Base-by-base conservation (phyloP, 1,284 basidiomycete genomes). In the Leccinum griseonigrum region DNA sequence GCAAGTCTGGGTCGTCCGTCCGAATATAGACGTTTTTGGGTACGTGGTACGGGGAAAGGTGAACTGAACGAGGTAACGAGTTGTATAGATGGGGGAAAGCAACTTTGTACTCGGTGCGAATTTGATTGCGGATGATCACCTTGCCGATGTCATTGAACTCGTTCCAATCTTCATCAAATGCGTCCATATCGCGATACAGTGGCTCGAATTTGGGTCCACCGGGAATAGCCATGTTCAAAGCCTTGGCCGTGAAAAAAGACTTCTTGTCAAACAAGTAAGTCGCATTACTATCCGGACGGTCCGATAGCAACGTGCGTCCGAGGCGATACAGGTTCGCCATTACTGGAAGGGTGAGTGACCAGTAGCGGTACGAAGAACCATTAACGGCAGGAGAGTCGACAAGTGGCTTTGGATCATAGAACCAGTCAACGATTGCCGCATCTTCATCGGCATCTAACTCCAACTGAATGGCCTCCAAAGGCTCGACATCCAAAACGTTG, bases 71-170 rank as follows among this genome's bases (percentile, higher is more conserved):
- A 59, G 97, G 97, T 9, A 98, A 86, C 56, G 96, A 98, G 78
- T 99, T 99, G 82, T 99, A 99, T 2, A 99, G 84, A 73, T 99
- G 97, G 28, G 97, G 97, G 83, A 98, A 99, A 0, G 97, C 97
- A 60, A 99, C 96, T 75, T 97, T 97, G 84, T 99, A 99, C 79
- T 99, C 97, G 3, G 97, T 99, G 57, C 97, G 87, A 66, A 99
- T 97, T 75, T 97, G 95, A 74, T 98, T 96, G 34, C 97, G 95
- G 67, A 99, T 99, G 76, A 99, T 98, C 73, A 99, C 93, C 78
- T 99, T 99, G 81, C 98, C 97, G 77, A 99, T 98, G 75, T 99
- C 97, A 75, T 99, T 99, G 74, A 99, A 99, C 77, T 99, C 97
- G 78, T 98, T 98, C 95, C 97, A 99, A 74, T 99, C 97, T 76